Evolutionary conservation across 1,139 yeast genomes (phyloP).

Genomic region (Suhomyces bolitotheri): DNA sequence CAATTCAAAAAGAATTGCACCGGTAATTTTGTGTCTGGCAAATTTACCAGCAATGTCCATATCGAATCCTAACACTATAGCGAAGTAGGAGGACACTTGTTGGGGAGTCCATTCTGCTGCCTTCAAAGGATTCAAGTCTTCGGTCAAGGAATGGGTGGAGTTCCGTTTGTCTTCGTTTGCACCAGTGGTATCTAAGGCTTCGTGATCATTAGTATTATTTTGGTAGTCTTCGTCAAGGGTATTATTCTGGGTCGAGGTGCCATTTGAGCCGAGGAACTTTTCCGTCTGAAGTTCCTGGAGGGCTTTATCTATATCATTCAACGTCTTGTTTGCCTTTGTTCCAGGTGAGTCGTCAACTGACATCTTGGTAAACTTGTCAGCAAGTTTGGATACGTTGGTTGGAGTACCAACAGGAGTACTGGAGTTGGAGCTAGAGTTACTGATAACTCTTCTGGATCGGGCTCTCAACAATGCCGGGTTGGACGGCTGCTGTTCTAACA

Average conservation of each 20-base stretch:
- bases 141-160: constrained; percentile 23
- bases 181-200: neutral
- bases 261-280: constrained; percentile 14
- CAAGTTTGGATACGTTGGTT: constrained; percentile 16
- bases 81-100: constrained; percentile 79
- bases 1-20: constrained; percentile 78
- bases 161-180: constrained; percentile 8
- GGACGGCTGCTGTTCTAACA: constrained; percentile 25
- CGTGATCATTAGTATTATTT: constrained; percentile 3
- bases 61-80: constrained; percentile 68
- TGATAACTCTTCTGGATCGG: constrained; percentile 52
- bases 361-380: constrained; percentile 22
- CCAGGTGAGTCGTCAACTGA: constrained; percentile 19
- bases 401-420: constrained; percentile 12
- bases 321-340: constrained; percentile 51
- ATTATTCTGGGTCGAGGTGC: constrained; percentile 11
- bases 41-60: constrained; percentile 72
- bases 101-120: constrained; percentile 79
- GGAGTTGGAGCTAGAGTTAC: constrained; percentile 6
- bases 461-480: constrained; percentile 48
- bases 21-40: constrained; percentile 84
- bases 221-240: constrained; percentile 6
- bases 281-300: constrained; percentile 63
- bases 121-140: constrained; percentile 48
- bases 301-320: constrained; percentile 84